A percentile compares a stretch with the other conserved stretches of the same genome.
Evolutionary conservation across 2,329 filamentous ascomycete genomes (phyloP).

Genomic region (Sclerotinia subarctica): DNA sequence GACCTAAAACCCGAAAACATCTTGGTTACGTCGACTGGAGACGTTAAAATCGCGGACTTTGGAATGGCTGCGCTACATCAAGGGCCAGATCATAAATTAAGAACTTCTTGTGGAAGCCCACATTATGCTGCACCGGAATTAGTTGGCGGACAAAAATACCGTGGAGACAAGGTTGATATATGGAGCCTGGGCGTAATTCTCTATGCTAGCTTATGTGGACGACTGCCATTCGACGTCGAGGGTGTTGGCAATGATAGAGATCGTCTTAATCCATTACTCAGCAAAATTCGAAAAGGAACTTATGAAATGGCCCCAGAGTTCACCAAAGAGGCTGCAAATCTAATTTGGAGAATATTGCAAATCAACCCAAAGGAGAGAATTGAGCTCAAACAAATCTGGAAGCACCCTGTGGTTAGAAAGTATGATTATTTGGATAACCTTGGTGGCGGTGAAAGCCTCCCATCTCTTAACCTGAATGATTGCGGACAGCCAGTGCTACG

Average conservation of each 20-base stretch:
- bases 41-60: conserved; percentile 94
- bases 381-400: conserved; percentile 76
- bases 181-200: conserved; percentile 93
- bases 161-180: conserved; percentile 82
- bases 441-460: conserved; percentile 43
- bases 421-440: conserved; percentile 71
- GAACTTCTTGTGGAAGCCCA: conserved; percentile 90
- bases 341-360: conserved; percentile 77
- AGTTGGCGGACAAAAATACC: conserved; percentile 72
- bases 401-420: conserved; percentile 80
- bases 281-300: conserved; percentile 55
- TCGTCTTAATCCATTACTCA: conserved; percentile 58
- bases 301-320: conserved; percentile 63
- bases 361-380: conserved; percentile 77
- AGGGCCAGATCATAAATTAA: conserved; percentile 71
- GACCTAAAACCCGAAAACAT: conserved; percentile 98
- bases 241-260: conserved; percentile 26
- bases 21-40: conserved; percentile 69
- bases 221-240: conserved; percentile 71
- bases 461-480: conserved; percentile 56
- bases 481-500: conserved; percentile 59
- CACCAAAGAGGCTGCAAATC: conserved; percentile 66
- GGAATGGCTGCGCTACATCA: conserved; percentile 94
- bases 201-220: conserved; percentile 80
- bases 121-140: conserved; percentile 96